phyloP scores from a whole-genome alignment of 805 yeast genomes.

The Saturnispora galanensis region DNA sequence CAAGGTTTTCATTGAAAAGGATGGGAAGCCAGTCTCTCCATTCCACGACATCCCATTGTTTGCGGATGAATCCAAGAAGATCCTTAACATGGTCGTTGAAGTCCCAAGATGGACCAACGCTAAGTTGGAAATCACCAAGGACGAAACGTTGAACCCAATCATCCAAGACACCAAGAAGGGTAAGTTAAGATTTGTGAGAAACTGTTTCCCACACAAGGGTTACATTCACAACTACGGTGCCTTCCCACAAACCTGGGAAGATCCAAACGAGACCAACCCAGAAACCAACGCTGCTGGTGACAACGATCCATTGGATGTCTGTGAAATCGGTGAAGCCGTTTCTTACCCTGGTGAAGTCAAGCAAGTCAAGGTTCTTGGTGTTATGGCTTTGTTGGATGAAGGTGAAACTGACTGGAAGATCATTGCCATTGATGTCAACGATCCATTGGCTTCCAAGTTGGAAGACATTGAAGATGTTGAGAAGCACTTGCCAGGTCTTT shows the following conservation, averaged over 20 bases:
- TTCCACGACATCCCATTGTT: conserved; percentile 91
- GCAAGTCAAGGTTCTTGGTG: conserved; percentile 87
- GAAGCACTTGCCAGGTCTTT: conserved; percentile 80
- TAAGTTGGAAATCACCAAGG: conserved; percentile 89
- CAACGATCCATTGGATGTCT: conserved; percentile 78
- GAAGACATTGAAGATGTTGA: conserved; percentile 88
- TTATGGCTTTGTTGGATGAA: conserved; percentile 89
- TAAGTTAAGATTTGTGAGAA: conserved; percentile 88
- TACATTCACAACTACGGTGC: conserved; percentile 98
- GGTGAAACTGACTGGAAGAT: conserved; percentile 91
- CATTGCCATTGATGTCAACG: conserved; percentile 77
- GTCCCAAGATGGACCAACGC: conserved; percentile 99
- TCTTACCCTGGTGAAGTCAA: conserved; percentile 64
- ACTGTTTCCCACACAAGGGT: conserved; percentile 98
- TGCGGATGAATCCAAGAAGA: conserved; percentile 86
- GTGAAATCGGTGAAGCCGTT: conserved; percentile 68
- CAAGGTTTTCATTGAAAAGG: conserved; percentile 84
- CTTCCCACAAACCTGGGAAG: conserved; percentile 91
- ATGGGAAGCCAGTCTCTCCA: conserved; percentile 90
- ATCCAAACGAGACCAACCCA: conserved; percentile 53
- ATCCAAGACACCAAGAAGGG: conserved; percentile 97
- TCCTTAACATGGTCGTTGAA: conserved; percentile 76
- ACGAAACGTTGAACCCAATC: conserved; percentile 78
- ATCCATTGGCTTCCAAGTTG: conserved; percentile 80
- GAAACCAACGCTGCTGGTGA: conserved; percentile 68